These are phyloP conservation scores for Neurospora sp. DNA, from an alignment of 495 filamentous ascomycete species.

Conservation along the genomic window DNA sequence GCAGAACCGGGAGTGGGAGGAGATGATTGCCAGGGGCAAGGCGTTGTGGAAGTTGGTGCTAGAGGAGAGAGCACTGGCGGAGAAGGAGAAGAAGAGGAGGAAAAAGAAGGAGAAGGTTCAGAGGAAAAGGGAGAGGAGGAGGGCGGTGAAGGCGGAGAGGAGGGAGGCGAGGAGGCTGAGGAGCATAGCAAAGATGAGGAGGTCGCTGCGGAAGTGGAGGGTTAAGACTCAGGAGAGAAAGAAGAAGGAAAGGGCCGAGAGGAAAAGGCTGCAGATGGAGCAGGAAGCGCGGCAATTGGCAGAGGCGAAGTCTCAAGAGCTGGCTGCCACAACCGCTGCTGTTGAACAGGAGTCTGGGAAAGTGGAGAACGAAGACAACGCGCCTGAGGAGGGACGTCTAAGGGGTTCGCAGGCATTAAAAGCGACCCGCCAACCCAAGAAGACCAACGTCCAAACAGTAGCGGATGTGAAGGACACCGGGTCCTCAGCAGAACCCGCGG, in stretches of 20 bases:
- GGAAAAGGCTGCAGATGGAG: not conserved
- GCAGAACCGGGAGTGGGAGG: slow-evolving; percentile 12
- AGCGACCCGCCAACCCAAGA: not conserved
- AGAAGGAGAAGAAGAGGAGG: slow-evolving; percentile 23
- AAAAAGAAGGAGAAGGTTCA: slow-evolving; percentile 2
- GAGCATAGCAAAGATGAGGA: not conserved
- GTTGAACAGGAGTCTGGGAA: not conserved
- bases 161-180: not conserved
- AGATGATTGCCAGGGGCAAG: slow-evolving; percentile 27
- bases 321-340: not conserved
- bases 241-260: not conserved
- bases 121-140: slow-evolving; percentile 6
- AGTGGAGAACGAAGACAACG: not conserved
- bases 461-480: not conserved
- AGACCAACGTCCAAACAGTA: not conserved
- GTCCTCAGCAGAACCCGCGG: not conserved
- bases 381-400: not conserved
- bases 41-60: slow-evolving; percentile 39
- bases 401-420: not conserved
- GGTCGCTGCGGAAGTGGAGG: not conserved
- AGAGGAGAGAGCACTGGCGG: slow-evolving; percentile 33
- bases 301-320: not conserved
- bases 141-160: not conserved
- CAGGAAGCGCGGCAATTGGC: not conserved
- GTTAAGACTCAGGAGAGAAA: not conserved